These are phyloP conservation scores for Hordeum pubiflorum DNA, from an alignment of 202 grass and related monocot species.

Conservation along the genomic window DNA sequence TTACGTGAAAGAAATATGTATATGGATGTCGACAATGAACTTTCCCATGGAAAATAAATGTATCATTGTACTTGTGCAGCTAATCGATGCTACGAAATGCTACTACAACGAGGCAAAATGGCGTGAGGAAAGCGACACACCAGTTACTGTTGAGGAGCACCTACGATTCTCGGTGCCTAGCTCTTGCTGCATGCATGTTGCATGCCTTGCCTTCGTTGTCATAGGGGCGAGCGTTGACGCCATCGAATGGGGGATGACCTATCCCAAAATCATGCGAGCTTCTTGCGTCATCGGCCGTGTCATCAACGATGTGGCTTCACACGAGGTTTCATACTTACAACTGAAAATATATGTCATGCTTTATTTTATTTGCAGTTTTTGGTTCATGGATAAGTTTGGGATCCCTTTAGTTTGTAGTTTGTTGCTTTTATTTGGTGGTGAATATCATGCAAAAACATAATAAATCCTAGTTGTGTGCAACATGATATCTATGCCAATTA, in stretches of 20 bases:
- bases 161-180: background rate
- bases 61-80: background rate
- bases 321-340: background rate
- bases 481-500: too few species aligned
- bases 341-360: background rate
- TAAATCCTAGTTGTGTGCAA: too few species aligned
- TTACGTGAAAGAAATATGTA: background rate
- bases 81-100: background rate
- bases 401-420: too few species aligned
- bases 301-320: background rate
- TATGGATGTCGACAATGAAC: background rate
- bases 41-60: background rate
- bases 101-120: conserved; percentile 14
- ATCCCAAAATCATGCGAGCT: conserved; percentile 12
- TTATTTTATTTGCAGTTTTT: background rate
- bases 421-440: too few species aligned
- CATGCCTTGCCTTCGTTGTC: background rate
- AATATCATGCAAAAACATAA: too few species aligned
- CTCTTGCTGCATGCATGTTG: background rate
- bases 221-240: background rate
- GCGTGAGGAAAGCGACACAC: background rate
- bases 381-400: background rate
- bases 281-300: background rate
- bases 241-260: conserved; percentile 5
- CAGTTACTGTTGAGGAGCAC: conserved; percentile 7